Base-by-base conservation (phyloP, 2,329 filamentous ascomycete genomes). In the Huntiella abstrusa region DNA sequence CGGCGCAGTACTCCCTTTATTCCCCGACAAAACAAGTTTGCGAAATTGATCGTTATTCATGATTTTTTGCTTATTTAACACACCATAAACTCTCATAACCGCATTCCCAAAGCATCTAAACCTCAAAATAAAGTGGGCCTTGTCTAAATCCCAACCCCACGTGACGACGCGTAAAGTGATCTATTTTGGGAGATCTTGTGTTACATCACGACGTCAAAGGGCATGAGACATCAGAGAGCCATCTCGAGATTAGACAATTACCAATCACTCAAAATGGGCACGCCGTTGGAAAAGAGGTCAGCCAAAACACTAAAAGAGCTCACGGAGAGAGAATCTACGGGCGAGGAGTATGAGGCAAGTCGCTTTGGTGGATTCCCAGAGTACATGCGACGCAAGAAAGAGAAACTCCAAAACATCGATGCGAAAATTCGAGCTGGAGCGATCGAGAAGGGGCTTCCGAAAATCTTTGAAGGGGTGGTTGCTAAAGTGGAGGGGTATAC, bases 11-110 rank as follows among this genome's bases (percentile, higher is more conserved):
- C 15, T 19, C 17, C 16, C 17, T 19, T 12, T 19, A 17, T 7
- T 19, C 3, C 15, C 38, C 22, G 61, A 60, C 40, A 77, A 67
- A 16, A 94, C 62, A 5, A 96, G 71, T 52, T 81, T 80, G 46
- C 91, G 80, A 57, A 98, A 98, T 56, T 95, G 84, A 38, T 86
- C 76, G 68, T 96, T 96, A 60, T 96, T 93, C 91, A 98, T 96
- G 34, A 38, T 33, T 22, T 12, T 12, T 28, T 28, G 22, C 4
- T 28, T 28, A 10, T 28, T 7, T 3, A 10, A 28, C 8, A 10
- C 8, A 7, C 22, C 22, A 28, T 28, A 7, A 8, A 28, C 22
- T 28, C 22, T 7, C 22, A 28, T 7, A 7, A 28, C 22, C 22
- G 2, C 8, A 28, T 28, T 28, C 22, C 3, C 6, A 28, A 10